A percentile compares a stretch with the other conserved stretches of the same genome.
Conservation (phyloP, 2,329 filamentous ascomycete species). For the Penicillium hesseltinei region DNA sequence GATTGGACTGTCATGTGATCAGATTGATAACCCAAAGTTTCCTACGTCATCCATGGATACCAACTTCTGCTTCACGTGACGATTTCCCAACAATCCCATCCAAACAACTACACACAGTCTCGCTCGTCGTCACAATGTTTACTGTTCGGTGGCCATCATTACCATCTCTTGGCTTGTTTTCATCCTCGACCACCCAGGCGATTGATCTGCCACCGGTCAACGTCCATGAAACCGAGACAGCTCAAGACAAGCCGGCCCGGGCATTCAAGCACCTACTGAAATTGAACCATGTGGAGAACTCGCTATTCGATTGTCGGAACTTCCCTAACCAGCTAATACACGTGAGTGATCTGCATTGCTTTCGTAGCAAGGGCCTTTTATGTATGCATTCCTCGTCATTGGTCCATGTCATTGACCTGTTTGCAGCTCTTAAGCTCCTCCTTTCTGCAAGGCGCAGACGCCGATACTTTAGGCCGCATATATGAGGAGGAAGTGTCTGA, state of each 20-base stretch:
- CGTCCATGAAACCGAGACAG: constrained; percentile 75
- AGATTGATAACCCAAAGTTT: constrained; percentile 6
- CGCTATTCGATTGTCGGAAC: constrained; percentile 69
- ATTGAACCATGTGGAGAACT: constrained; percentile 87
- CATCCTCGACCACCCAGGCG: constrained; percentile 10
- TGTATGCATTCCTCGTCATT: background rate
- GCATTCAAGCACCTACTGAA: constrained; percentile 87
- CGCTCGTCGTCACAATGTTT: constrained; percentile 17
- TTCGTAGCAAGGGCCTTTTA: background rate
- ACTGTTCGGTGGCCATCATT: constrained; percentile 26
- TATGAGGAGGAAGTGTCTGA: constrained; percentile 73
- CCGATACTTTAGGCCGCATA: constrained; percentile 70
- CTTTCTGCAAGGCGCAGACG: constrained; percentile 76
- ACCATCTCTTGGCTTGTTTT: constrained; percentile 27
- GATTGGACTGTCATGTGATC: background rate
- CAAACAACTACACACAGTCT: background rate
- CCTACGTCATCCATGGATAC: constrained; percentile 12
- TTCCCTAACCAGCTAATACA: constrained; percentile 85
- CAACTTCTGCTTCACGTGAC: constrained; percentile 10
- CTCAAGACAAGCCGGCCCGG: constrained; percentile 72
- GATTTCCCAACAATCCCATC: constrained; percentile 23
- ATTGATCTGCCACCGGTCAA: constrained; percentile 64
- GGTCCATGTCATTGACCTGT: constrained; percentile 7
- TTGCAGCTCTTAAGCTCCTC: constrained; percentile 71
- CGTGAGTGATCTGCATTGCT: constrained; percentile 40